These are phyloP conservation scores for Laburnicola sp. DNA, from an alignment of 2,329 filamentous ascomycete genomes.

Conservation along the genomic window DNA sequence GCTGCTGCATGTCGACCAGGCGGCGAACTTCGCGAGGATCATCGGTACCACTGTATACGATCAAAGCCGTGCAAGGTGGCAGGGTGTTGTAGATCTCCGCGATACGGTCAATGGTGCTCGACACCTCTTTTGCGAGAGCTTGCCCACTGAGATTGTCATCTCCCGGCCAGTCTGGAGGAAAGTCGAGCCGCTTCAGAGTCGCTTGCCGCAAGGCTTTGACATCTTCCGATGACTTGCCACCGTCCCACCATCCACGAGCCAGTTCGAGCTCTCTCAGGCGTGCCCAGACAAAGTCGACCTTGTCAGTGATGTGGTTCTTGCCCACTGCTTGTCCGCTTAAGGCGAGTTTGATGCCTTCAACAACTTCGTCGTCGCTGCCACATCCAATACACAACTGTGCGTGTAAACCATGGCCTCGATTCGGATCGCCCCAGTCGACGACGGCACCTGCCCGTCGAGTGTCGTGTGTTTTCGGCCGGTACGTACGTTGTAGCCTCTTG, in stretches of 20 bases:
- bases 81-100: conserved; percentile 58
- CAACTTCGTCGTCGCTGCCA: conserved; percentile 60
- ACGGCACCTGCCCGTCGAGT: conserved; percentile 63
- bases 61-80: conserved; percentile 62
- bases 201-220: conserved; percentile 34
- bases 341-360: conserved; percentile 58
- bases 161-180: conserved; percentile 20
- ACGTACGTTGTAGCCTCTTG: conserved; percentile 66
- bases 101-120: conserved; percentile 57
- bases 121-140: conserved; percentile 52
- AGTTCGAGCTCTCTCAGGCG: conserved; percentile 64
- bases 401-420: conserved; percentile 60
- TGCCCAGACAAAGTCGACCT: conserved; percentile 66
- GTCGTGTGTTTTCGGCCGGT: conserved; percentile 52
- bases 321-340: conserved; percentile 52
- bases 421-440: conserved; percentile 87
- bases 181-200: conserved; percentile 31
- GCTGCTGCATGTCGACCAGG: conserved; percentile 59
- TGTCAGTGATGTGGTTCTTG: conserved; percentile 51
- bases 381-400: conserved; percentile 62
- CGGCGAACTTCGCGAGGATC: conserved; percentile 61
- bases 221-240: conserved; percentile 48
- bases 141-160: conserved; percentile 27
- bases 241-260: conserved; percentile 63
- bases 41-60: conserved; percentile 67